phyloP scores from a whole-genome alignment of 495 filamentous ascomycete genomes.

The Choiromyces venosus region DNA sequence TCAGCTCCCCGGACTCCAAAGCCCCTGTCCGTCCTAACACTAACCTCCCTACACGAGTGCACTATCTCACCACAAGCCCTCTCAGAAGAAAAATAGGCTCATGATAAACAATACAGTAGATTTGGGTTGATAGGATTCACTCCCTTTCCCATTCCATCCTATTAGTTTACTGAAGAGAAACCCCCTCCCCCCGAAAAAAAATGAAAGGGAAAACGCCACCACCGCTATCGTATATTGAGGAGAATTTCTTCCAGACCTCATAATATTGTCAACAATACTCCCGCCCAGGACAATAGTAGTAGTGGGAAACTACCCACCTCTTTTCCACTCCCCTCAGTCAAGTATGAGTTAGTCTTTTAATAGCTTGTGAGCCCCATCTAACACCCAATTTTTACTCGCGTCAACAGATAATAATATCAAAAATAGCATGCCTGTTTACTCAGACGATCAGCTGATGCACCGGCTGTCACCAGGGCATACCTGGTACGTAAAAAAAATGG shows the following conservation, averaged over 20 bases:
- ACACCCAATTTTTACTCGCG: background rate
- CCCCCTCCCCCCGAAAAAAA: too few species aligned
- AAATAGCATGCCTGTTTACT: too few species aligned
- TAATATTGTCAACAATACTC: background rate
- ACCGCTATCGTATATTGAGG: background rate
- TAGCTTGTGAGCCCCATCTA: background rate
- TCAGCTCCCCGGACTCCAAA: too few species aligned
- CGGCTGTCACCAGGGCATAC: too few species aligned
- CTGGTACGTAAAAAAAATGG: too few species aligned
- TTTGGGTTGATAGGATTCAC: background rate
- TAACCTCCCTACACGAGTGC: too few species aligned
- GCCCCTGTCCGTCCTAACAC: too few species aligned
- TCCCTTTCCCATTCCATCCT: background rate
- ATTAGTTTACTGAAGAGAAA: too few species aligned
- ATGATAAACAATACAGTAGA: background rate
- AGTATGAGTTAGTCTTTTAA: background rate
- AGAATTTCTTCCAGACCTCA: background rate
- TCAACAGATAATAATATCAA: background rate
- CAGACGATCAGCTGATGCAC: too few species aligned
- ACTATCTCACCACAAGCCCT: background rate
- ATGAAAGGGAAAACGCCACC: background rate
- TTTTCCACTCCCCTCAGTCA: background rate
- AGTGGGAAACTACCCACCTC: background rate
- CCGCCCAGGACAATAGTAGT: background rate
- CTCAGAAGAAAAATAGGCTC: background rate